These are phyloP conservation scores for Candida sphagnicola DNA, from an alignment of 805 yeast species.

Conservation along the genomic window DNA sequence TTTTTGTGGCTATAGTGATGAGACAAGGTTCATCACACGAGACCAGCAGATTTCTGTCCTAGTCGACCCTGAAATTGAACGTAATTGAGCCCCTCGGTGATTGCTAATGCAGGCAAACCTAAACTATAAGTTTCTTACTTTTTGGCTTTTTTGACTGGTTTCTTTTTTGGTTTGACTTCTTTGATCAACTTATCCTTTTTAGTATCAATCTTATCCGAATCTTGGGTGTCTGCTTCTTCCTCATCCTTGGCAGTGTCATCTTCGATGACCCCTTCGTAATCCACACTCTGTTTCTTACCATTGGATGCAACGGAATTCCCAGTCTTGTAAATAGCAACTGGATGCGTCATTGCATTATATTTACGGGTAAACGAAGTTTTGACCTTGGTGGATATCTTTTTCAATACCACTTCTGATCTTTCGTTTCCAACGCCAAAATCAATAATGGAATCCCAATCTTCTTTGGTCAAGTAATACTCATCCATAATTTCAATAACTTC, in stretches of 20 bases:
- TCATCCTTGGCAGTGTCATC: constrained; percentile 46
- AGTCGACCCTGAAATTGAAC: too few species aligned
- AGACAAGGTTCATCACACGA: too few species aligned
- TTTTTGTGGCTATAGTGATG: too few species aligned
- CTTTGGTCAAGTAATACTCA: constrained; percentile 77
- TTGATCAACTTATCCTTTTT: constrained; percentile 65
- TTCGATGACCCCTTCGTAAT: constrained; percentile 66
- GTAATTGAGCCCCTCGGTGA: too few species aligned
- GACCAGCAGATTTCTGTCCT: too few species aligned
- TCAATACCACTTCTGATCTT: constrained; percentile 41
- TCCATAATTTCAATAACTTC: constrained; percentile 75
- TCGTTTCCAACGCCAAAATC: constrained; percentile 71
- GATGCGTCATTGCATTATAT: constrained; percentile 76
- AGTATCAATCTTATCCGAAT: constrained; percentile 45
- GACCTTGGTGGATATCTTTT: constrained; percentile 68
- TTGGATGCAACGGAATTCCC: constrained; percentile 50
- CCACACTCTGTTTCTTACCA: constrained; percentile 43
- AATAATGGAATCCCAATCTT: constrained; percentile 87
- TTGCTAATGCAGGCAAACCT: too few species aligned
- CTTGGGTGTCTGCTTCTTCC: constrained; percentile 44
- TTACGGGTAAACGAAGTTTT: constrained; percentile 84
- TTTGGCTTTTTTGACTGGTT: constrained; percentile 5
- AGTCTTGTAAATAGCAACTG: constrained; percentile 76
- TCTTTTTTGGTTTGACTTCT: constrained; percentile 38
- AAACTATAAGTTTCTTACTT: too few species aligned